Conservation (phyloP, 2,329 filamentous ascomycete genomes). For the Diplodia corticola region DNA sequence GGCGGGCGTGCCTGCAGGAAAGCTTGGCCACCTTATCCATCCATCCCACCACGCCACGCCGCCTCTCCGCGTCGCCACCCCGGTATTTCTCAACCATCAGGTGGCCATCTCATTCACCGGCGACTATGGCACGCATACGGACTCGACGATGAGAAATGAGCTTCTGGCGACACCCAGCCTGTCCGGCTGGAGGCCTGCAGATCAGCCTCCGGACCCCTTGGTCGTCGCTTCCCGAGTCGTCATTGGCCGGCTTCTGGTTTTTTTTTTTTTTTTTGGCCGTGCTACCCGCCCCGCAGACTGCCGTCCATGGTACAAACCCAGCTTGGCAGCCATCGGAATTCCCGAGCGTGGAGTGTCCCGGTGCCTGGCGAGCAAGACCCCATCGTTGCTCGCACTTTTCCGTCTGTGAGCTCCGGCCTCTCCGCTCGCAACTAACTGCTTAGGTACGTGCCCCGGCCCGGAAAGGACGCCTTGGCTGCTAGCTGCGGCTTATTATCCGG, state of each 20-base stretch:
- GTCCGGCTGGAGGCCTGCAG: neutral
- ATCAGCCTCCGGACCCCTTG: neutral
- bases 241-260: neutral
- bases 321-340: conserved; percentile 6
- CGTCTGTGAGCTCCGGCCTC: neutral
- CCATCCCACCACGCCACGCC: neutral
- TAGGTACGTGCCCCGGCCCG: no score
- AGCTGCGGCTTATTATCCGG: neutral
- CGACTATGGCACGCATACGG: neutral
- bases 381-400: neutral
- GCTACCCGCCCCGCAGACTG: no score
- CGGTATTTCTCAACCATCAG: neutral
- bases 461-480: no score
- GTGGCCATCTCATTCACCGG: neutral
- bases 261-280: neutral
- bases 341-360: neutral
- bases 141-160: neutral
- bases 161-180: neutral
- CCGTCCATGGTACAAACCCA: neutral
- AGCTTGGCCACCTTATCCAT: conserved; percentile 19
- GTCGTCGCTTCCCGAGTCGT: neutral
- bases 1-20: neutral
- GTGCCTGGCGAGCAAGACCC: neutral
- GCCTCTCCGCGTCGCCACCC: neutral
- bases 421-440: neutral